Evolutionary conservation across 148 eudicot genomes (phyloP).

Genomic region (Beta vulgaris): DNA sequence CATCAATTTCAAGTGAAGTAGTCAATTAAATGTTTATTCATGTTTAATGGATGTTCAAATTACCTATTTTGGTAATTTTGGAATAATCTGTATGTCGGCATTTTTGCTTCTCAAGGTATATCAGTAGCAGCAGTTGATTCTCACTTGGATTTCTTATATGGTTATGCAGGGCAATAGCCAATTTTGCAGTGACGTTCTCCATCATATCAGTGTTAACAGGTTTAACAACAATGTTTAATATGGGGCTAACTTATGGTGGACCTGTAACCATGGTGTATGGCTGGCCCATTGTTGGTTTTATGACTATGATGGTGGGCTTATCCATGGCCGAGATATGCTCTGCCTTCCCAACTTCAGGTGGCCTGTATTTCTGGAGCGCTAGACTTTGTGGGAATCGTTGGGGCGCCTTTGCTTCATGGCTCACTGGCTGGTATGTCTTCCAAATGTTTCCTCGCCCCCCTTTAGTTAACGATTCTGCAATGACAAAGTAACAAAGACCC

Average conservation of each 20-base stretch:
- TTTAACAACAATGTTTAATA: constrained; percentile 49
- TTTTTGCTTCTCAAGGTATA: not conserved
- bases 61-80: too few relatives aligned
- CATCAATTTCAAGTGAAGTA: too few relatives aligned
- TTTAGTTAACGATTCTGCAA: too few relatives aligned
- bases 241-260: constrained; percentile 64
- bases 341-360: constrained; percentile 72
- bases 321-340: constrained; percentile 86
- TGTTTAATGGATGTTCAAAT: too few relatives aligned
- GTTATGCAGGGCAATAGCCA: constrained; percentile 44
- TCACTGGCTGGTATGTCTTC: constrained; percentile 66
- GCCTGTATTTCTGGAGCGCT: constrained; percentile 79
- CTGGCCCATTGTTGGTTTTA: constrained; percentile 57
- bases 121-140: not conserved
- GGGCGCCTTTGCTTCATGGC: constrained; percentile 74
- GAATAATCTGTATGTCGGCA: too few relatives aligned
- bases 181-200: constrained; percentile 68
- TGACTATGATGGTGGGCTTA: constrained; percentile 57
- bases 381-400: constrained; percentile 46
- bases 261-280: constrained; percentile 69
- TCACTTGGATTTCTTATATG: not conserved
- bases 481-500: too few relatives aligned
- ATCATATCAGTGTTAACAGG: constrained; percentile 68
- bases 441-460: not conserved
- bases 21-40: too few relatives aligned